Percentiles rank a stretch among this genome's conserved stretches.
Evolutionary conservation across 371 early-diverging fungal species (phyloP).

Genomic region (Amoeboradix gromovi): DNA sequence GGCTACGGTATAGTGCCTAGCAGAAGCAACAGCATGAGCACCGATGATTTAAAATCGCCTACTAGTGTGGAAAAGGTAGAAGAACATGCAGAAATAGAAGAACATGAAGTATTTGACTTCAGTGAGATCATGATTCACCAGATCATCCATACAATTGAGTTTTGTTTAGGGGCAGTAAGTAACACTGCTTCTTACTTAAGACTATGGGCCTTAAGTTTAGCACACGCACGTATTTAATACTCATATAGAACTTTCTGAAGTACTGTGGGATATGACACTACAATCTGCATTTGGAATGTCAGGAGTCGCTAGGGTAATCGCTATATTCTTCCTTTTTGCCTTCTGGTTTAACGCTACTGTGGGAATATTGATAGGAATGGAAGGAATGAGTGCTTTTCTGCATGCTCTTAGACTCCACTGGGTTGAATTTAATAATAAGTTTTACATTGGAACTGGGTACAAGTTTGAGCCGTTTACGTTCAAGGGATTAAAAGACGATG

Average conservation of each 20-base stretch:
- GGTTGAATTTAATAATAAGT: slow-evolving; percentile 98
- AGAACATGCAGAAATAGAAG: neutral
- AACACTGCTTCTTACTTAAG: slow-evolving; percentile 98
- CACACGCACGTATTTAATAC: slow-evolving; percentile 58
- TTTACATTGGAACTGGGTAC: slow-evolving; percentile 60
- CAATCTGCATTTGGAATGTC: slow-evolving; percentile 20
- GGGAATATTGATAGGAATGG: slow-evolving; percentile 73
- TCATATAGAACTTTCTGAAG: slow-evolving; percentile 59
- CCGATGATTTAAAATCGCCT: neutral
- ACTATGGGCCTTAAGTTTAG: slow-evolving; percentile 97
- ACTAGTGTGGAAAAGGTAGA: neutral
- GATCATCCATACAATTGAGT: slow-evolving; percentile 96
- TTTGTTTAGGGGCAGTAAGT: slow-evolving; percentile 86
- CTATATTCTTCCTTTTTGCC: slow-evolving; percentile 33
- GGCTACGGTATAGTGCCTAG: slow-evolving; percentile 22
- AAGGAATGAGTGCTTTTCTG: slow-evolving; percentile 91
- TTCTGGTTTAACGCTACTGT: slow-evolving; percentile 62
- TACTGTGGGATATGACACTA: slow-evolving; percentile 86
- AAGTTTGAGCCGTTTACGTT: slow-evolving; percentile 60
- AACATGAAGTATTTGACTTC: slow-evolving; percentile 44
- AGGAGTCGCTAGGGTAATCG: slow-evolving; percentile 17
- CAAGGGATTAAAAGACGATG: too few species aligned
- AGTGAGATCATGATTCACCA: slow-evolving; percentile 80
- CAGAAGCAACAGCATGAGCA: neutral
- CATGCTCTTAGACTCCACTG: slow-evolving; percentile 98